These are phyloP conservation scores for Xylaria sp. DNA, from an alignment of 2,329 filamentous ascomycete species.

Conservation along the genomic window DNA sequence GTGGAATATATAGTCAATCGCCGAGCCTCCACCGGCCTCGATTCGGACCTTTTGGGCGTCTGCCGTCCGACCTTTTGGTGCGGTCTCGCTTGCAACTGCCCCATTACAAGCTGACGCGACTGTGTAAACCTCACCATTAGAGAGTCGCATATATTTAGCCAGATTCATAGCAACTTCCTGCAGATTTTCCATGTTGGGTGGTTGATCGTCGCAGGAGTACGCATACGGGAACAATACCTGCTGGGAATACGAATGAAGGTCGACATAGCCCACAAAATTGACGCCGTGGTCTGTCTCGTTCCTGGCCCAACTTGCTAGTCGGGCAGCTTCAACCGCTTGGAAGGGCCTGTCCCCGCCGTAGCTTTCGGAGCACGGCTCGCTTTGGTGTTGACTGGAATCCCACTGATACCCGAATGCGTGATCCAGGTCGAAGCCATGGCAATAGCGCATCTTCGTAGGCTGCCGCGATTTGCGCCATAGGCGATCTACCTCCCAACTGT, in stretches of 20 bases:
- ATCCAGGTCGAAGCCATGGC: conserved; percentile 86
- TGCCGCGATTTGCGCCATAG: conserved; percentile 96
- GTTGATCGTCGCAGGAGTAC: conserved; percentile 76
- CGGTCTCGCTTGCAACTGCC: conserved; percentile 52
- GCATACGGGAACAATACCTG: conserved; percentile 92
- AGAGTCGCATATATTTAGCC: conserved; percentile 84
- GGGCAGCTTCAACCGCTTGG: conserved; percentile 76
- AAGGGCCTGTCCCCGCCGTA: conserved; percentile 85
- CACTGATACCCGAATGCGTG: conserved; percentile 84
- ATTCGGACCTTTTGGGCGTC: conserved; percentile 49
- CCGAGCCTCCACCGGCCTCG: conserved; percentile 79
- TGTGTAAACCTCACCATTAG: conserved; percentile 73
- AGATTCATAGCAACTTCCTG: conserved; percentile 87
- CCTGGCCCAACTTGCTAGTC: conserved; percentile 78
- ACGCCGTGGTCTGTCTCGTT: conserved; percentile 74
- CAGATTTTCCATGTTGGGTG: conserved; percentile 87
- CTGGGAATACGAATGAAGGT: conserved; percentile 94
- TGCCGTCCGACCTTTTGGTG: conserved; percentile 18
- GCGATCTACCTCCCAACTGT: conserved; percentile 88
- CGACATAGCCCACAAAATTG: conserved; percentile 81
- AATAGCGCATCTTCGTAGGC: conserved; percentile 78
- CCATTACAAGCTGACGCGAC: conserved; percentile 88
- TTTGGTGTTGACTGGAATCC: conserved; percentile 67
- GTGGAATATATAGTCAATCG: conserved; percentile 95
- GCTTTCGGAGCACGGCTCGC: conserved; percentile 87